Base-by-base conservation (phyloP, 2,329 filamentous ascomycete genomes). In the Fusarium duplospermum region DNA sequence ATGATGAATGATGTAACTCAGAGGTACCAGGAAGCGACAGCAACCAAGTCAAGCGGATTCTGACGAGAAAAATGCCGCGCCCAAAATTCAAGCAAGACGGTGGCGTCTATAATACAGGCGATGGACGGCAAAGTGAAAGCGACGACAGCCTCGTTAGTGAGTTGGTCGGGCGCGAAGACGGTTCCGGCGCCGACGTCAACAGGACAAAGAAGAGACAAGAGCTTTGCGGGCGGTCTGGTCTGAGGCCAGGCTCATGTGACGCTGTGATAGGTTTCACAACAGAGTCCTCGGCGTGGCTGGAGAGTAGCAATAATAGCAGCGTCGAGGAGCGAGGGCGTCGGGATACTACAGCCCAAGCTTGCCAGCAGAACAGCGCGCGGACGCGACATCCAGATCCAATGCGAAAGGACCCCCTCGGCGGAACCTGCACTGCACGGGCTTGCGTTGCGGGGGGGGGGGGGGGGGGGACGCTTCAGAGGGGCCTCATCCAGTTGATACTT, bases 331-430 rank as follows among this genome's bases (percentile, higher is more conserved):
- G 31, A 70, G 67, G 59, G 64, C 66, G 65, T 69, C 52, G 60
- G 64, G 60, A 69, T 68, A 45, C 69, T 66, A 66, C 73, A 73
- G 74, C 58, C 67, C 75, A 73, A 67, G 64, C 61, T 70, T 65
- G 62, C 61, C 64, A 61, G 24, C 66, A 50, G 14, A 24, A 18
- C 69, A 61, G 61, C 50, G 63, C 75, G 75, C 66, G 64, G 63
- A 67, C 72, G 71, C 73, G 68, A 71, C 67, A 72, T 42, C 40
- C 40, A 42, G 20, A 72, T 42, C 40, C 40, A 42, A 42, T 70
- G 69, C 72, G 61, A 73, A 72, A 75, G 18, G 47, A 36, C 61
- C 73, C 76, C 72, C 76, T 75, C 75, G 74, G 75, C 72, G 69
- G 54, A 75, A 76, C 72, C 74, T 73, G 54, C 68, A 75, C 73